Conservation (phyloP, 441 rosid genomes). For the Euphorbia corollata region DNA sequence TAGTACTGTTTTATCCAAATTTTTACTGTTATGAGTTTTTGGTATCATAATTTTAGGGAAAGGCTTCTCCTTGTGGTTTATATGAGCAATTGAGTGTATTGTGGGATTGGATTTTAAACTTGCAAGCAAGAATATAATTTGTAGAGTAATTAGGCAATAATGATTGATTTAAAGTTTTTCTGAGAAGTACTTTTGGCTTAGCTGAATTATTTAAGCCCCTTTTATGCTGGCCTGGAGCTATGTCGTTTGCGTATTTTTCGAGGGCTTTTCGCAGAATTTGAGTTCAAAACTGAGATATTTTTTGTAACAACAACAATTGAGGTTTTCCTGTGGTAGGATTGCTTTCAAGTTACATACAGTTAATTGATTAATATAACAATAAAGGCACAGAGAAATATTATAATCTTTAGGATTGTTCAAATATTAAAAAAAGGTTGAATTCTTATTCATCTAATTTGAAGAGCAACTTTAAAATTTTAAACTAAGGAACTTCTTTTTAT, state of each 20-base stretch:
- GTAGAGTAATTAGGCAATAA: background rate
- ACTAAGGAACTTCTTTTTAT: background rate
- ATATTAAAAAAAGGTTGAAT: background rate
- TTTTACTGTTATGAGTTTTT: background rate
- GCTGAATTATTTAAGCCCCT: too few species aligned
- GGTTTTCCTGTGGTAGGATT: background rate
- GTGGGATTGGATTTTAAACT: slow-evolving; percentile 5
- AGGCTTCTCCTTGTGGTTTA: background rate
- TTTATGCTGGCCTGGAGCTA: too few species aligned
- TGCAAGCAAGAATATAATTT: background rate
- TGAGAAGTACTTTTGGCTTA: too few species aligned
- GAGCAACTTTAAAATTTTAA: background rate
- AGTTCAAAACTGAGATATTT: too few species aligned
- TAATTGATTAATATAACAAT: background rate
- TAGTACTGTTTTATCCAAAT: slow-evolving; percentile 2
- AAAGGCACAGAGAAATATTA: background rate
- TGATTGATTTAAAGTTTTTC: background rate
- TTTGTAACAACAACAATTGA: too few species aligned
- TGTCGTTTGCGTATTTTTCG: too few species aligned
- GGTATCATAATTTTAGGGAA: background rate
- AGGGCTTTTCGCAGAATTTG: too few species aligned
- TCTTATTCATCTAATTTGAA: background rate
- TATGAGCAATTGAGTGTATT: background rate
- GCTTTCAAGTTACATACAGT: background rate
- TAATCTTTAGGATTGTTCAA: background rate